These are phyloP conservation scores for Russula compacta DNA, from an alignment of 768 basidiomycete genomes.

Conservation along the genomic window DNA sequence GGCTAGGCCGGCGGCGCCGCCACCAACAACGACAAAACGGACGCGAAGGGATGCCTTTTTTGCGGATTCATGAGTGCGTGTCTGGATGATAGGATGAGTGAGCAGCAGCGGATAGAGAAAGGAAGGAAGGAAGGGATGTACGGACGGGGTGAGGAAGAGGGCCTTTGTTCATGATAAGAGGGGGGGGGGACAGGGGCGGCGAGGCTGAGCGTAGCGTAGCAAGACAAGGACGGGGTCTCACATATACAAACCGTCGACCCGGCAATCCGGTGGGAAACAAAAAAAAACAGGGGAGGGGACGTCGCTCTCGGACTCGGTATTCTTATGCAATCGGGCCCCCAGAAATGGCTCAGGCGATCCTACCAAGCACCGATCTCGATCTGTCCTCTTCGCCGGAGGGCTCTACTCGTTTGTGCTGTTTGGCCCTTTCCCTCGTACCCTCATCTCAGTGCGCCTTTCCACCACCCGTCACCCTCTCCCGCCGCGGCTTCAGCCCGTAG, in stretches of 20 bases:
- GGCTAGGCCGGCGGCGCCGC: conserved; percentile 30
- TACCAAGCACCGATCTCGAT: neutral
- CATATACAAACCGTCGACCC: neutral
- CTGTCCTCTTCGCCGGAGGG: too few relatives aligned
- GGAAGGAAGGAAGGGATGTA: neutral
- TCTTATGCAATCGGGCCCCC: neutral
- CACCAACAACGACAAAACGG: conserved; percentile 29
- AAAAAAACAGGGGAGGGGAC: neutral
- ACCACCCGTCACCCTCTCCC: too few relatives aligned
- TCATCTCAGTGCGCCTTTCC: too few relatives aligned
- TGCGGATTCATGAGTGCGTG: conserved; percentile 8
- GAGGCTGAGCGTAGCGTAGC: neutral
- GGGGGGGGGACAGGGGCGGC: too few relatives aligned
- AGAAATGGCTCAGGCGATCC: neutral
- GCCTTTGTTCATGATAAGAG: neutral
- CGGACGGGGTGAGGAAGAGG: conserved; percentile 8
- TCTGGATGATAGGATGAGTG: neutral
- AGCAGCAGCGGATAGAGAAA: neutral
- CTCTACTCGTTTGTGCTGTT: too few relatives aligned
- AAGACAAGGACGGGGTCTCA: neutral
- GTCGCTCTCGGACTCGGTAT: neutral
- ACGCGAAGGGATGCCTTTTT: conserved; percentile 20
- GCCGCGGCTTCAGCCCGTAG: too few relatives aligned
- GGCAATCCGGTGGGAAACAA: neutral
- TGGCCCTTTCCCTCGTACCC: too few relatives aligned